phyloP scores from a whole-genome alignment of 106 monocot species.

The Hemerocallis citrina region DNA sequence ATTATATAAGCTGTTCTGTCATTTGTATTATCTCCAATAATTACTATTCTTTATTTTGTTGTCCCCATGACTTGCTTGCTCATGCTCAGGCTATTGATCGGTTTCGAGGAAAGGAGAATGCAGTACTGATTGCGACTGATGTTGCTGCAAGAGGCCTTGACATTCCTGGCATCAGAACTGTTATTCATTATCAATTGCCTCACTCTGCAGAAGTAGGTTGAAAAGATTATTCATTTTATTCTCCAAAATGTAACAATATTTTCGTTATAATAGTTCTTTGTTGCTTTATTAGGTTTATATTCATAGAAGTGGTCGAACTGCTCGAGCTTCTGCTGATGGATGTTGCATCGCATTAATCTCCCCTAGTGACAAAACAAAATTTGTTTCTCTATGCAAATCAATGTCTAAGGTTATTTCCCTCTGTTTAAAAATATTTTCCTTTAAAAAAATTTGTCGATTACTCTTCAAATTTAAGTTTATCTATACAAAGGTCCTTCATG shows the following conservation, averaged over 20 bases:
- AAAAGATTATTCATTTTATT: neutral
- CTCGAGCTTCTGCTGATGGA: conserved; percentile 73
- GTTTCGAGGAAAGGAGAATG: conserved; percentile 74
- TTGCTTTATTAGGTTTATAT: conserved; percentile 66
- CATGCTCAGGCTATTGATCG: conserved; percentile 80
- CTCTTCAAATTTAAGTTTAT: too few species aligned
- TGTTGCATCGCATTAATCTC: conserved; percentile 81
- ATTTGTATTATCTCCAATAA: too few species aligned
- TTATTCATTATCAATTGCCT: conserved; percentile 94
- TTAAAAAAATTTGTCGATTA: too few species aligned
- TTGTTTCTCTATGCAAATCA: conserved; percentile 77
- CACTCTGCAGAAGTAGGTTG: conserved; percentile 88
- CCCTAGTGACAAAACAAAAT: conserved; percentile 74
- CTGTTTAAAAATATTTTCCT: too few species aligned
- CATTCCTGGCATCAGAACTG: conserved; percentile 90
- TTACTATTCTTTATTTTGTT: neutral
- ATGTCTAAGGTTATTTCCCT: conserved; percentile 85
- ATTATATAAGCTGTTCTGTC: too few species aligned
- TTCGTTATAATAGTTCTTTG: neutral
- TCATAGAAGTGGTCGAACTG: conserved; percentile 93
- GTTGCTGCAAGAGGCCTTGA: conserved; percentile 97
- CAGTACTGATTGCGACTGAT: conserved; percentile 87
- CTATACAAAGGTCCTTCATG: too few species aligned
- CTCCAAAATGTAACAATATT: neutral
- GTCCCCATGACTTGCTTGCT: neutral